A percentile compares a stretch with the other conserved stretches of the same genome.
These are phyloP conservation scores for Iodosphaeria phyllophila DNA, from an alignment of 2,329 filamentous ascomycete species.

Conservation along the genomic window DNA sequence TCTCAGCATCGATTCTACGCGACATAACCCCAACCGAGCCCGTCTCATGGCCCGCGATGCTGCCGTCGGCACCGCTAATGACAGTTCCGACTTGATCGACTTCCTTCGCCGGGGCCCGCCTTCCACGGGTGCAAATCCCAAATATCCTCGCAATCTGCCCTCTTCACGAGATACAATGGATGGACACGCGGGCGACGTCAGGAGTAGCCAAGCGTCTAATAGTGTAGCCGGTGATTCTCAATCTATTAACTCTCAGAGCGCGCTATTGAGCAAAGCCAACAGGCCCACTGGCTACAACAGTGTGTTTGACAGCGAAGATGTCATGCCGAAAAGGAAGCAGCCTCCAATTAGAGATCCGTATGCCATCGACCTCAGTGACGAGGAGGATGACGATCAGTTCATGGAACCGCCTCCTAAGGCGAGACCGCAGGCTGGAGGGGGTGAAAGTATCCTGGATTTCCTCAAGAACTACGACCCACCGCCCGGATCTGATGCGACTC, in stretches of 20 bases:
- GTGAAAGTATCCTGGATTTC: slow-evolving; percentile 60
- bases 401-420: slow-evolving; percentile 29
- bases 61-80: slow-evolving; percentile 38
- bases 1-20: slow-evolving; percentile 19
- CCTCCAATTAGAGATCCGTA: slow-evolving; percentile 75
- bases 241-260: slow-evolving; percentile 58
- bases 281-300: slow-evolving; percentile 17
- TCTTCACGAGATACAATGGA: slow-evolving; percentile 76
- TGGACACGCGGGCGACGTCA: slow-evolving; percentile 31
- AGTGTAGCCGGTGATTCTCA: slow-evolving; percentile 44
- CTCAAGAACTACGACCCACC: slow-evolving; percentile 52
- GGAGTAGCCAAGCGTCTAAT: slow-evolving; percentile 36
- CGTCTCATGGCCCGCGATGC: slow-evolving; percentile 57
- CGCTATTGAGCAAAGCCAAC: slow-evolving; percentile 32
- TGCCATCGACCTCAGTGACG: slow-evolving; percentile 68
- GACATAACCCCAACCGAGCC: slow-evolving; percentile 22
- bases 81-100: slow-evolving; percentile 78
- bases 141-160: slow-evolving; percentile 67
- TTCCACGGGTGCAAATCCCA: slow-evolving; percentile 35
- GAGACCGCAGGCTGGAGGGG: slow-evolving; percentile 23
- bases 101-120: slow-evolving; percentile 84
- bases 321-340: slow-evolving; percentile 54
- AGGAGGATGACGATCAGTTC: slow-evolving; percentile 28
- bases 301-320: slow-evolving; percentile 29
- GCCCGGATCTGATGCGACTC: slow-evolving; percentile 22